A percentile compares a stretch with the other conserved stretches of the same genome.
Evolutionary conservation across 768 basidiomycete species (phyloP).

Genomic region (Auricularia auricula-judae): DNA sequence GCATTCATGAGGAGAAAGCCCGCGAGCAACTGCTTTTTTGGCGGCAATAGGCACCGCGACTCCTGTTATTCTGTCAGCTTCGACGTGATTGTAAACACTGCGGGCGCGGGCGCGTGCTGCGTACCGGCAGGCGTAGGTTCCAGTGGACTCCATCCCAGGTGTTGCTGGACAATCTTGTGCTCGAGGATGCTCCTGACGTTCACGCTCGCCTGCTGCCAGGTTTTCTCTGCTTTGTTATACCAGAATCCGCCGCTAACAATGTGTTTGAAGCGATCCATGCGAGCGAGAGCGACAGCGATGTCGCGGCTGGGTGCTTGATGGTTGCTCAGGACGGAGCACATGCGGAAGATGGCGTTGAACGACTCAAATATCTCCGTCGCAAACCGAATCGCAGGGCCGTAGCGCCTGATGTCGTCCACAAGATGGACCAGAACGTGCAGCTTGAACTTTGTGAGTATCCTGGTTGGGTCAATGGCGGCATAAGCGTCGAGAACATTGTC

Average conservation of each 20-base stretch:
- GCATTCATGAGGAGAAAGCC: too few species aligned
- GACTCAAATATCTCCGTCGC: too few species aligned
- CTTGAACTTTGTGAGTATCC: slow-evolving; percentile 22
- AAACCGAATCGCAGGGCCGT: too few species aligned
- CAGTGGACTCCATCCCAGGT: slow-evolving; percentile 12
- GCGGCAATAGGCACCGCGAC: too few species aligned
- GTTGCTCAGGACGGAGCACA: slow-evolving; percentile 8
- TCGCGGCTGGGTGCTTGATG: slow-evolving; percentile 9
- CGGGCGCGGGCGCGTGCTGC: too few species aligned
- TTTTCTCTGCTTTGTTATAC: not conserved
- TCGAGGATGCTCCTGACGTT: slow-evolving; percentile 9
- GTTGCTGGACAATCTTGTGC: slow-evolving; percentile 11
- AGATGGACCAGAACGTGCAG: slow-evolving; percentile 24
- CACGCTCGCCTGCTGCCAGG: slow-evolving; percentile 6
- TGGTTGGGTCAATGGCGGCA: slow-evolving; percentile 22
- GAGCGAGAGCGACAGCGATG: slow-evolving; percentile 8
- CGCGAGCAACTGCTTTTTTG: too few species aligned
- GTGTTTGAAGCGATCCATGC: slow-evolving; percentile 7
- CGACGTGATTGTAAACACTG: too few species aligned
- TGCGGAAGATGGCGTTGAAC: slow-evolving; percentile 5
- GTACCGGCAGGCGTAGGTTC: too few species aligned
- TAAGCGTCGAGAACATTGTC: slow-evolving; percentile 27
- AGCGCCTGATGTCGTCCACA: slow-evolving; percentile 13
- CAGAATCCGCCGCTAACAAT: slow-evolving; percentile 11
- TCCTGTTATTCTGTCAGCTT: too few species aligned